Evolutionary conservation across 2,329 filamentous ascomycete genomes (phyloP).

Genomic region (Fusarium armeniacum): DNA sequence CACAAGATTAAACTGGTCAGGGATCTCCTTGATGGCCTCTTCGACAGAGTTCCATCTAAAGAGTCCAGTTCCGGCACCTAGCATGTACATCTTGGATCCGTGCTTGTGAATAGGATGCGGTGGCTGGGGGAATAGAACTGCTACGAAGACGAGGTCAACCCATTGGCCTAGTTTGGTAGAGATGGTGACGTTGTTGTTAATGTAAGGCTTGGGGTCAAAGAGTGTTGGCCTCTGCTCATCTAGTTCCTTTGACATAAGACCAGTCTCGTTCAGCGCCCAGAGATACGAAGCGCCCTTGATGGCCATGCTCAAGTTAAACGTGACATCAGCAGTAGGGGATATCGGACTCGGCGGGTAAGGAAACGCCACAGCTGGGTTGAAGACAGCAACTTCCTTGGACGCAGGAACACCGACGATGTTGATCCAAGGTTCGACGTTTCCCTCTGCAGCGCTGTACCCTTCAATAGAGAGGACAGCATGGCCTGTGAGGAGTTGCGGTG

Average conservation of each 20-base stretch:
- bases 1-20: slow-evolving; percentile 68
- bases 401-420: slow-evolving; percentile 62
- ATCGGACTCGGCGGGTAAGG: slow-evolving; percentile 64
- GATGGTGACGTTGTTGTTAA: slow-evolving; percentile 62
- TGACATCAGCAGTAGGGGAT: slow-evolving; percentile 59
- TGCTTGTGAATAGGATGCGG: slow-evolving; percentile 75
- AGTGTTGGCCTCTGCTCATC: slow-evolving; percentile 60
- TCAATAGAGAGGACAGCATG: slow-evolving; percentile 62
- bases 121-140: slow-evolving; percentile 61
- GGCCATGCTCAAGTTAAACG: slow-evolving; percentile 60
- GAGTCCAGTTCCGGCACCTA: slow-evolving; percentile 65
- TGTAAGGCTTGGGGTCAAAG: slow-evolving; percentile 56
- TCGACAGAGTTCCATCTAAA: slow-evolving; percentile 68
- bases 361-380: slow-evolving; percentile 59
- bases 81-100: slow-evolving; percentile 69
- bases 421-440: slow-evolving; percentile 60
- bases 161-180: slow-evolving; percentile 63
- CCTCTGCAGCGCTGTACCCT: slow-evolving; percentile 37
- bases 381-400: slow-evolving; percentile 58
- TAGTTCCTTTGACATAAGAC: slow-evolving; percentile 57
- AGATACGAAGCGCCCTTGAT: slow-evolving; percentile 61
- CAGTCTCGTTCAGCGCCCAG: slow-evolving; percentile 67
- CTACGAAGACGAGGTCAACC: slow-evolving; percentile 69
- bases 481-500: slow-evolving; percentile 69
- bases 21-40: slow-evolving; percentile 63